Evolutionary conservation across 2,329 filamentous ascomycete species (phyloP), one percentile per base, ranked within the genome.

Genomic region (Aspergillus persii): DNA sequence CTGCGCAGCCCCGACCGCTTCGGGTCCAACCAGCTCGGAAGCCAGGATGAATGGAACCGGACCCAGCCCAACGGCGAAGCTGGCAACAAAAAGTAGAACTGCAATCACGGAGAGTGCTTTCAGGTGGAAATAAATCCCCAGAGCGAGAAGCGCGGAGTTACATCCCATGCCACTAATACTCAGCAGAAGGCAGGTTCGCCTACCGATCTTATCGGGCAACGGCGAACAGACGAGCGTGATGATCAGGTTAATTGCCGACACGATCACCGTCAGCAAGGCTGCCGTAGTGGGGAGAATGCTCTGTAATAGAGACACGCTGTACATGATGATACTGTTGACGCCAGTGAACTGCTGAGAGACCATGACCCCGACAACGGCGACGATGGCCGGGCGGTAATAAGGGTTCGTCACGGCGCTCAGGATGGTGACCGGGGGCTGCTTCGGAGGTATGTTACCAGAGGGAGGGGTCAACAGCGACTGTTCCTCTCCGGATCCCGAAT

Each of bases 251-350:
- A 96, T 85, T 11, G 87, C 83, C 0, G 92, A 96, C 60, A 98
- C 92, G 56, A 90, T 78, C 61, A 98, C 94, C 56, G 94, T 96
- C 54, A 99, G 83, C 1, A 96, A 79, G 0, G 89, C 89, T 0
- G 93, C 94, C 62, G 88, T 92, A 50, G 92, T 86, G 3, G 91
- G 89, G 0, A 99, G 84, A 1, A 98, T 84, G 63, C 87, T 87
- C 33, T 89, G 86, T 12, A 99, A 84, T 1, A 99, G 86, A 0
- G 91, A 92, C 5, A 98, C 95, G 2, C 93, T 96, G 76, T 99
- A 99, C 93, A 99, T 97, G 77, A 98, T 90, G 71, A 98, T 94
- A 59, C 90, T 94, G 83, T 99, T 98, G 79, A 98, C 94, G 50
- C 92, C 94, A 59, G 90, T 94, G 41, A 97, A 82, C 74, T 99